A percentile compares a stretch with the other conserved stretches of the same genome.
These are phyloP conservation scores for Leccinum uliginosum DNA, from an alignment of 768 basidiomycete genomes.

Conservation along the genomic window DNA sequence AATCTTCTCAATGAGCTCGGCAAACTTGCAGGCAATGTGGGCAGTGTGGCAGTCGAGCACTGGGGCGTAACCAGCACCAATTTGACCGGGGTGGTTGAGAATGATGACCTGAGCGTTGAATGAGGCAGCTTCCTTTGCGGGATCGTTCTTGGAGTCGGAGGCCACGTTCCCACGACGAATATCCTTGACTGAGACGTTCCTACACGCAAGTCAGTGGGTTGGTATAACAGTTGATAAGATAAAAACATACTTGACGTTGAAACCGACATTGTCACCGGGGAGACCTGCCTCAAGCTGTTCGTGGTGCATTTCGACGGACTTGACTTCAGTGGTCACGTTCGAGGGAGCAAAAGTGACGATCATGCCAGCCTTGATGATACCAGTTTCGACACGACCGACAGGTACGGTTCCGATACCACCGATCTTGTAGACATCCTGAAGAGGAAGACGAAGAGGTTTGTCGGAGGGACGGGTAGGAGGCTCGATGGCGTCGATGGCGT, in stretches of 20 bases:
- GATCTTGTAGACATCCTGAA: conserved; percentile 99
- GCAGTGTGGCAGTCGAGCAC: conserved; percentile 99
- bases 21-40: conserved; percentile 99
- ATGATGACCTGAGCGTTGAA: conserved; percentile 99
- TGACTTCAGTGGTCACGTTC: conserved; percentile 99
- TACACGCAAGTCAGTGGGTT: conserved; percentile 28
- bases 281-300: conserved; percentile 91
- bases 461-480: conserved; percentile 95
- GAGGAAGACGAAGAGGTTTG: conserved; percentile 99
- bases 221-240: background rate
- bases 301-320: conserved; percentile 99
- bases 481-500: conserved; percentile 99
- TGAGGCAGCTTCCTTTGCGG: conserved; percentile 97
- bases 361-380: conserved; percentile 99
- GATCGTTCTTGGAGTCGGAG: conserved; percentile 99
- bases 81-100: conserved; percentile 99
- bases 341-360: conserved; percentile 94
- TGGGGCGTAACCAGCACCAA: conserved; percentile 97
- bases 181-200: conserved; percentile 99
- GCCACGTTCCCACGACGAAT: conserved; percentile 99
- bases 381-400: conserved; percentile 99
- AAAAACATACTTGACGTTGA: conserved; percentile 86
- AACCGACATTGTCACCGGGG: conserved; percentile 99
- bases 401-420: conserved; percentile 99
- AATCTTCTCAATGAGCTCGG: conserved; percentile 98